These are phyloP conservation scores for Solanum medicagineum DNA, from an alignment of 257 asterid genomes.

Conservation along the genomic window DNA sequence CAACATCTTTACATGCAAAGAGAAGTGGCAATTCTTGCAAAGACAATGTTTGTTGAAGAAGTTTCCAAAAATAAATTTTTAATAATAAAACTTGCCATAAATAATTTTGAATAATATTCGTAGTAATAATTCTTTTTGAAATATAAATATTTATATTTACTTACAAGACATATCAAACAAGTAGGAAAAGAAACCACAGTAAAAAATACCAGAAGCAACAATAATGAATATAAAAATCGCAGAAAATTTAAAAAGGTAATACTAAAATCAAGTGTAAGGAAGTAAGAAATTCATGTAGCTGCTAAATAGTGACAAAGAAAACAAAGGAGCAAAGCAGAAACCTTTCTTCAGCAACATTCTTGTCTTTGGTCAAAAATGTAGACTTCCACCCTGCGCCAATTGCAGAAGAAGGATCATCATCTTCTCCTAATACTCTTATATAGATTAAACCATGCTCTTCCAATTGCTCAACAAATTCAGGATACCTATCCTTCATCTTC, in stretches of 20 bases:
- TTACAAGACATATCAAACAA: background rate
- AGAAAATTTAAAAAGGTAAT: background rate
- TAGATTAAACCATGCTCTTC: conserved; percentile 67
- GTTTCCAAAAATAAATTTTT: too few species aligned
- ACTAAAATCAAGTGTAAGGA: background rate
- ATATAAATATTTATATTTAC: too few species aligned
- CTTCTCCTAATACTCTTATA: conserved; percentile 62
- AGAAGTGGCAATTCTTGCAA: too few species aligned
- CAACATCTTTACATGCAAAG: too few species aligned
- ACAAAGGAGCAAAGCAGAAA: conserved; percentile 2
- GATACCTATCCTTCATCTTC: conserved; percentile 57
- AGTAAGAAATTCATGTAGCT: background rate
- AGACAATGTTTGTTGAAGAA: too few species aligned
- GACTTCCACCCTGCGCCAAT: conserved; percentile 97
- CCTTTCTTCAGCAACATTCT: conserved; percentile 76
- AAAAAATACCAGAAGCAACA: background rate
- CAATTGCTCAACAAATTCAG: conserved; percentile 57
- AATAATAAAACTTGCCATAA: too few species aligned
- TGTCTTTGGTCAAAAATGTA: conserved; percentile 60
- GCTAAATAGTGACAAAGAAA: background rate
- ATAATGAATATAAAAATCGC: background rate
- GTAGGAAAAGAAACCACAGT: background rate
- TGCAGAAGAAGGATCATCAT: conserved; percentile 74
- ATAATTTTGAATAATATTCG: too few species aligned
- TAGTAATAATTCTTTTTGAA: too few species aligned